phyloP scores from a whole-genome alignment of 345 rosid species.

The Hibiscus trionum region DNA sequence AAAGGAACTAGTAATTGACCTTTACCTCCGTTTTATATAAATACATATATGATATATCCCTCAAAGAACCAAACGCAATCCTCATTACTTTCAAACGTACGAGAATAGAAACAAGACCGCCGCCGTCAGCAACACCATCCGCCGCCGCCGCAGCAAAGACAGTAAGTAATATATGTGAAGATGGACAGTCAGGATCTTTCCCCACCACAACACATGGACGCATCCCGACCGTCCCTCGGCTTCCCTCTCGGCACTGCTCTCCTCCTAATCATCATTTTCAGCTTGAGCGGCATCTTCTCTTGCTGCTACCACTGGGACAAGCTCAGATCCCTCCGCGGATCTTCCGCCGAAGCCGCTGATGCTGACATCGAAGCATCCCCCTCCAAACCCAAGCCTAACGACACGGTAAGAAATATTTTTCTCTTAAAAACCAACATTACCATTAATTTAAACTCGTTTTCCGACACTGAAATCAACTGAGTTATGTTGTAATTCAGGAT shows the following conservation, averaged over 20 bases:
- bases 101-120: constrained; percentile 21
- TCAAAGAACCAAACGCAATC: not conserved
- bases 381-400: constrained; percentile 27
- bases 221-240: constrained; percentile 82
- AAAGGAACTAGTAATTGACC: not conserved
- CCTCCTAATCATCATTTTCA: constrained; percentile 70
- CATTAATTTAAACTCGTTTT: not conserved
- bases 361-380: constrained; percentile 46
- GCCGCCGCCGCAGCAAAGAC: not conserved
- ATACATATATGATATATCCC: too few species aligned
- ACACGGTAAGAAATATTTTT: constrained; percentile 29
- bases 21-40: not conserved
- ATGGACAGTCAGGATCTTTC: constrained; percentile 71
- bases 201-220: constrained; percentile 54
- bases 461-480: not conserved
- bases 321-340: constrained; percentile 75
- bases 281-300: constrained; percentile 85
- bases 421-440: not conserved
- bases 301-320: constrained; percentile 99
- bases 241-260: constrained; percentile 94
- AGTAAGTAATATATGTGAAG: not conserved
- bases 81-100: constrained; percentile 2
- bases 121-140: not conserved
- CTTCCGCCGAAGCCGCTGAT: constrained; percentile 33
- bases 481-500: constrained; percentile 25